Conservation (phyloP, 345 rosid genomes). For the Cochlearia excelsa region DNA sequence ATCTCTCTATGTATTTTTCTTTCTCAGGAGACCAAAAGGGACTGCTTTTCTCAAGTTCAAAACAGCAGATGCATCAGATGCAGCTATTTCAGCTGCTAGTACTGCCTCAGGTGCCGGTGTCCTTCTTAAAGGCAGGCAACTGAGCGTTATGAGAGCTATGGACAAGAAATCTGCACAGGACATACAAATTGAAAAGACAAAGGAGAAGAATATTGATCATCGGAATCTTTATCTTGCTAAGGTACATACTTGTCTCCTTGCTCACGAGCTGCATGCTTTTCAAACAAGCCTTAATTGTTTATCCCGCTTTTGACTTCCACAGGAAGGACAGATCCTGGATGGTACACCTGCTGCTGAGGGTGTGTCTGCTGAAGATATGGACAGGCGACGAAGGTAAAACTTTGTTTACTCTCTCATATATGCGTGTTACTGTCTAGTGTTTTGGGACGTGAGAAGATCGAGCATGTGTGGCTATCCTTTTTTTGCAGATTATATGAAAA, state of each 20-base stretch:
- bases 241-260: constrained; percentile 37
- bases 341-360: constrained; percentile 89
- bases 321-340: constrained; percentile 90
- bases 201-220: constrained; percentile 64
- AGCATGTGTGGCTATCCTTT: constrained; percentile 10
- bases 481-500: constrained; percentile 69
- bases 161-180: constrained; percentile 75
- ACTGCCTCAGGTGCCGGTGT: constrained; percentile 63
- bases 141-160: constrained; percentile 70
- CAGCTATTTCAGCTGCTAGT: constrained; percentile 72
- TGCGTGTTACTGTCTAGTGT: constrained; percentile 5
- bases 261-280: constrained; percentile 2
- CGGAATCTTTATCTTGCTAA: constrained; percentile 87
- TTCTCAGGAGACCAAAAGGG: constrained; percentile 82
- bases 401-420: constrained; percentile 3
- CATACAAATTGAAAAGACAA: constrained; percentile 66
- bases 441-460: constrained; percentile 13
- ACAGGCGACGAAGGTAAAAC: constrained; percentile 57
- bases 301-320: constrained; percentile 11
- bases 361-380: constrained; percentile 79
- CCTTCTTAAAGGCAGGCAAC: constrained; percentile 76
- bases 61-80: constrained; percentile 59
- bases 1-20: constrained; percentile 21
- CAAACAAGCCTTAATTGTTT: neutral
- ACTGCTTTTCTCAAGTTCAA: constrained; percentile 89